Conservation (phyloP, 169 alveolate genomes). For the Babesia sp. region DNA sequence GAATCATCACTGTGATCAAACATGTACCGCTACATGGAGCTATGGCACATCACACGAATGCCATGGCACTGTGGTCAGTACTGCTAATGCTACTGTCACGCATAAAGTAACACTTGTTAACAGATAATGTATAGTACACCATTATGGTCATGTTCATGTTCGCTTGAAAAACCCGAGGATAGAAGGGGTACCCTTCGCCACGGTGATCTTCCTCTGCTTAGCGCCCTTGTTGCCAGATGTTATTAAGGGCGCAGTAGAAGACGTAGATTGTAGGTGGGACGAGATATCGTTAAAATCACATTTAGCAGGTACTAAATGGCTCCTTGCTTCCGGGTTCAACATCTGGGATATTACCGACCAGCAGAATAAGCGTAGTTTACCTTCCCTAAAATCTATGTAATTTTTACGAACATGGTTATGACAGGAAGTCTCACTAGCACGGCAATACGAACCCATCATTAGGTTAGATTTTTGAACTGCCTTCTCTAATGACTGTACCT, state of each 20-base stretch:
- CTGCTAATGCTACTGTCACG: constrained; percentile 55
- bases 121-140: not conserved
- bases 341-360: constrained; percentile 32
- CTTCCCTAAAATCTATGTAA: constrained; percentile 7
- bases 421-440: not conserved
- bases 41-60: constrained; percentile 75
- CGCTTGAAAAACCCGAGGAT: constrained; percentile 5
- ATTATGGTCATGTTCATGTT: not conserved
- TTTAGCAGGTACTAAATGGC: not conserved
- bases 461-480: constrained; percentile 2
- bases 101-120: not conserved
- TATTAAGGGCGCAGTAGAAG: not conserved
- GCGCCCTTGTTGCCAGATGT: constrained; percentile 4
- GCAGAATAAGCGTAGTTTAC: constrained; percentile 32
- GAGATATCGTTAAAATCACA: not conserved
- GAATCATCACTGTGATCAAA: constrained; percentile 67
- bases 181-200: constrained; percentile 1
- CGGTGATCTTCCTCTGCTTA: constrained; percentile 22
- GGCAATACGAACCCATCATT: constrained; percentile 36
- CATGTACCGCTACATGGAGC: constrained; percentile 77
- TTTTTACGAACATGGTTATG: constrained; percentile 11
- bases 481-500: constrained; percentile 42
- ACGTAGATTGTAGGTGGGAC: not conserved
- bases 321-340: constrained; percentile 17
- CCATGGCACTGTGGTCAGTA: constrained; percentile 71